phyloP scores from a whole-genome alignment of 2,329 filamentous ascomycete species.

The Bipolaris cookei region DNA sequence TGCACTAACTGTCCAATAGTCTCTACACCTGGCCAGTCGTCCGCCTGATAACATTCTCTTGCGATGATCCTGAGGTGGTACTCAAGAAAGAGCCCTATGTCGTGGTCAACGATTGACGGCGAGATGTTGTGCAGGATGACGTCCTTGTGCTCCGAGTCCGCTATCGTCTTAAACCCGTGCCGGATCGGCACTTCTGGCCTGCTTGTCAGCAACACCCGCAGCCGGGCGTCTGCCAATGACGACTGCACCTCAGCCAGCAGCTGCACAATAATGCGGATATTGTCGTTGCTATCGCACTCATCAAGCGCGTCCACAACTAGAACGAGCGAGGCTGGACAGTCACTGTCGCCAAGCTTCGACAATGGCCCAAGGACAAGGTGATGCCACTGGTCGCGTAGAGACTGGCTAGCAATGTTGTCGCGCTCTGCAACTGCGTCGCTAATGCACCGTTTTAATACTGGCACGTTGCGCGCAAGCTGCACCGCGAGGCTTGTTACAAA shows the following conservation, averaged over 20 bases:
- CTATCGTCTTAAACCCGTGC: conserved; percentile 15
- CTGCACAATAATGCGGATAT: conserved; percentile 20
- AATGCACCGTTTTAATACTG: conserved; percentile 35
- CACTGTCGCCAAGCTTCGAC: neutral
- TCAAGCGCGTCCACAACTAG: conserved; percentile 40
- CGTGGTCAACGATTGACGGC: conserved; percentile 18
- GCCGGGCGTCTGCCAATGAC: too few relatives aligned
- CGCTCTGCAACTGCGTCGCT: conserved; percentile 15
- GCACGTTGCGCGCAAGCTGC: conserved; percentile 17
- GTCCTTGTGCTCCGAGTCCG: conserved; percentile 10
- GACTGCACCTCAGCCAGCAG: conserved; percentile 9
- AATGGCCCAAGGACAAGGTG: conserved; percentile 13
- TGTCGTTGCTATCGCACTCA: conserved; percentile 35
- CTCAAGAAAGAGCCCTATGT: conserved; percentile 23
- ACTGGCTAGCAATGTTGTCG: conserved; percentile 13
- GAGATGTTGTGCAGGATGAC: conserved; percentile 25
- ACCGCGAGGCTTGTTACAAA: conserved; percentile 25
- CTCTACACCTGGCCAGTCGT: conserved; percentile 27
- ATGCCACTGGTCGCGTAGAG: conserved; percentile 26
- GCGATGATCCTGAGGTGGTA: conserved; percentile 12
- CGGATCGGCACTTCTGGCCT: conserved; percentile 25
- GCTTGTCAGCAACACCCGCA: conserved; percentile 25
- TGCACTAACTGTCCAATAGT: conserved; percentile 9
- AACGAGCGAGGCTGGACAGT: conserved; percentile 1
- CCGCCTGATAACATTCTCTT: neutral